phyloP scores from a whole-genome alignment of 2,329 filamentous ascomycete species.

The Ophiocordyceps sinensis region DNA sequence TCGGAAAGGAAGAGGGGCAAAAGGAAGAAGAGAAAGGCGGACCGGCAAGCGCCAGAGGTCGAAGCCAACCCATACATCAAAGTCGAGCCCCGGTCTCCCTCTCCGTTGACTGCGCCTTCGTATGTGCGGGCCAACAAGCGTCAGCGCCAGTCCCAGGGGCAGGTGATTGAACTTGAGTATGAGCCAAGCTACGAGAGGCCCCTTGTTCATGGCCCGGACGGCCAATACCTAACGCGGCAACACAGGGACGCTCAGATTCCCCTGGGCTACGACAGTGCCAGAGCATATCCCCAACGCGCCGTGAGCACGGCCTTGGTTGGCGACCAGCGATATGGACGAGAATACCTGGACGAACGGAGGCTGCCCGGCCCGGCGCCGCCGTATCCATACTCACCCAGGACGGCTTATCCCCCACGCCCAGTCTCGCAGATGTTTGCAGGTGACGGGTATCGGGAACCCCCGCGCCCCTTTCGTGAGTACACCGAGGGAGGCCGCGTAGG shows the following conservation, averaged over 20 bases:
- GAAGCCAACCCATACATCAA: constrained; percentile 44
- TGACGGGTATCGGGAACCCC: constrained; percentile 23
- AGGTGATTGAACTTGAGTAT: constrained; percentile 14
- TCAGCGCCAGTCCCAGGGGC: constrained; percentile 31
- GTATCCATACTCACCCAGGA: constrained; percentile 21
- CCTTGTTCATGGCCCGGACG: constrained; percentile 18
- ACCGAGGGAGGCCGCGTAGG: constrained; percentile 29
- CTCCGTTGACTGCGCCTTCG: constrained; percentile 38
- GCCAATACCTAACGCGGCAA: constrained; percentile 15
- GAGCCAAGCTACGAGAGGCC: constrained; percentile 30
- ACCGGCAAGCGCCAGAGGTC: constrained; percentile 30
- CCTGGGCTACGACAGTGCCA: constrained; percentile 18
- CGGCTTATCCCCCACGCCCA: constrained; percentile 22
- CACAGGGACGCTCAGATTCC: constrained; percentile 16
- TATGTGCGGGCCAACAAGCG: constrained; percentile 42
- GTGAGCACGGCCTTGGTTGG: constrained; percentile 11
- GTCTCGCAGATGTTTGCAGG: constrained; percentile 27
- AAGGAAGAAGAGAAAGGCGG: constrained; percentile 39
- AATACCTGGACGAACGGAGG: constrained; percentile 18
- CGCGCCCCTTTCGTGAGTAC: constrained; percentile 29
- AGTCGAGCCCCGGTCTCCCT: constrained; percentile 48
- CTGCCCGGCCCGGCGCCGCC: constrained; percentile 15
- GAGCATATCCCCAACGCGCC: constrained; percentile 10
- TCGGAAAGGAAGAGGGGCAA: constrained; percentile 34
- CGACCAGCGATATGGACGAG: constrained; percentile 16